phyloP scores from a whole-genome alignment of 176 grass and related monocot genomes.

The Raddia distichophylla region DNA sequence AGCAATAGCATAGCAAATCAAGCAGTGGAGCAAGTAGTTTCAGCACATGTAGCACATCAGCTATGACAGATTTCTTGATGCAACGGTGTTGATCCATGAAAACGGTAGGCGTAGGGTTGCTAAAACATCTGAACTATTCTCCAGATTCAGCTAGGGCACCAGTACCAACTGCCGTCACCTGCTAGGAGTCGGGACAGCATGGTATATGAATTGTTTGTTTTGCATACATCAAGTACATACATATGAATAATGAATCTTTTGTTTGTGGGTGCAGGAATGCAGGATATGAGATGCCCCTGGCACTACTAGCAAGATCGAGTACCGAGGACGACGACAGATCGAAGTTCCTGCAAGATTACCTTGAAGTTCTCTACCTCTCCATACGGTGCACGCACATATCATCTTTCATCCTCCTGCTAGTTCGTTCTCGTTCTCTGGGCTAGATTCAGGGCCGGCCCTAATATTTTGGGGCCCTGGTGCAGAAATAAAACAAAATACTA shows the following conservation, averaged over 20 bases:
- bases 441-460: too few species aligned
- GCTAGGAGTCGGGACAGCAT: not conserved
- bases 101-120: conserved; percentile 45
- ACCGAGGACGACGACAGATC: conserved; percentile 28
- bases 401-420: too few species aligned
- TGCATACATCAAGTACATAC: not conserved
- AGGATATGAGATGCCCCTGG: not conserved
- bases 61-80: not conserved
- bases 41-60: not conserved
- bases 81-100: conserved; percentile 61
- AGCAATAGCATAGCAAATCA: too few species aligned
- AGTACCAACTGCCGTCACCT: too few species aligned
- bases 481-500: too few species aligned
- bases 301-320: not conserved
- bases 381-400: not conserved
- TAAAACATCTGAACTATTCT: not conserved
- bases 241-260: not conserved
- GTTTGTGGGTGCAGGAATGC: conserved; percentile 33
- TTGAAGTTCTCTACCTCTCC: conserved; percentile 33
- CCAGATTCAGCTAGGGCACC: not conserved
- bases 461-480: too few species aligned
- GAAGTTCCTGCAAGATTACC: conserved; percentile 30
- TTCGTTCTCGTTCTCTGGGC: not conserved
- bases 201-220: too few species aligned
- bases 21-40: not conserved